Evolutionary conservation across 257 asterid genomes (phyloP).

Genomic region (Solanum medicagineum): DNA sequence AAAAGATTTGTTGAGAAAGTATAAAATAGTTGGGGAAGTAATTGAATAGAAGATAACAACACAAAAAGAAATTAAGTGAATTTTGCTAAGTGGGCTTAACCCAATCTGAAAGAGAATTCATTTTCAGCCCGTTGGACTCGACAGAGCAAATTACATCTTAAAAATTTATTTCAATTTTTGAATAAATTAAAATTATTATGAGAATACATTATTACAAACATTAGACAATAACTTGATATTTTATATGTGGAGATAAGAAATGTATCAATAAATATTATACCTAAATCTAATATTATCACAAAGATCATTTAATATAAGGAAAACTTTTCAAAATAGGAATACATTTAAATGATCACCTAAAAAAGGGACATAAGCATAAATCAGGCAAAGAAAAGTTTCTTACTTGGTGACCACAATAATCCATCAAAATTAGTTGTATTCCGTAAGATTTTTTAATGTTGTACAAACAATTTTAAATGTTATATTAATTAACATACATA

Average conservation of each 20-base stretch:
- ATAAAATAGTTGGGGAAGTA: background rate
- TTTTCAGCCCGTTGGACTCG: background rate
- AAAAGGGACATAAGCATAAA: background rate
- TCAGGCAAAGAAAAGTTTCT: fast-evolving
- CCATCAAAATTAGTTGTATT: background rate
- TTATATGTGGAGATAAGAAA: background rate
- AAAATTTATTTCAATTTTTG: background rate
- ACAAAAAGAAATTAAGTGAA: background rate
- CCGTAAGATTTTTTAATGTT: too few relatives aligned
- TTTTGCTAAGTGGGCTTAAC: background rate
- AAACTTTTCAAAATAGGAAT: background rate
- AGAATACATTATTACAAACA: background rate
- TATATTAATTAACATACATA: too few relatives aligned
- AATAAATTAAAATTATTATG: background rate
- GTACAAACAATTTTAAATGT: too few relatives aligned
- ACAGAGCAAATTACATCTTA: background rate
- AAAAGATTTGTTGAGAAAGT: background rate
- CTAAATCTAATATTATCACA: background rate
- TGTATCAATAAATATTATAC: background rate
- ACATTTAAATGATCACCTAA: background rate
- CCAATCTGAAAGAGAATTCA: background rate
- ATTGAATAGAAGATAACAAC: background rate
- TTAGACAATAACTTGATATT: background rate
- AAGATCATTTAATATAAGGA: background rate
- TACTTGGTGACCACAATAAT: background rate